Conservation (phyloP, 495 filamentous ascomycete genomes). For the Xylona heveae region DNA sequence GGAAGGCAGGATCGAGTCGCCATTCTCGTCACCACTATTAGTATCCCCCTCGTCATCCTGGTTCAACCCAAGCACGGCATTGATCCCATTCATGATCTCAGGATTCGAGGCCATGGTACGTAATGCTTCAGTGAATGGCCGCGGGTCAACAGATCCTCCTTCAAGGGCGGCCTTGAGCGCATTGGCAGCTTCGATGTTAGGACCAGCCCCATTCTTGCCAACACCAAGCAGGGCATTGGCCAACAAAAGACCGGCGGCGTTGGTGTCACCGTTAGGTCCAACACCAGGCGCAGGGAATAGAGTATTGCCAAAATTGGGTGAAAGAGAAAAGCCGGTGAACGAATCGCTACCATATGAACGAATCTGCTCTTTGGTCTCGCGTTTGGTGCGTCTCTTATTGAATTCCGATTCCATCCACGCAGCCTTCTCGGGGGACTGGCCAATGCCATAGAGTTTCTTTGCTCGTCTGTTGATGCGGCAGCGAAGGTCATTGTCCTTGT, state of each 20-base stretch:
- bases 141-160: constrained; percentile 4
- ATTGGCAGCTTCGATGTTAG: constrained; percentile 4
- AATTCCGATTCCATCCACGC: constrained; percentile 16
- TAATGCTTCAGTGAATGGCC: constrained; percentile 7
- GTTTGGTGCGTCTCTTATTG: constrained; percentile 12
- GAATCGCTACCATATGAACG: not conserved
- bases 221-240: constrained; percentile 6
- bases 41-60: constrained; percentile 4
- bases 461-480: constrained; percentile 18
- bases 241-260: constrained; percentile 6
- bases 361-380: constrained; percentile 9
- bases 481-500: constrained; percentile 18
- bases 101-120: constrained; percentile 7
- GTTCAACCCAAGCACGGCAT: constrained; percentile 3
- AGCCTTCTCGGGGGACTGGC: constrained; percentile 8
- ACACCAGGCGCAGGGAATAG: constrained; percentile 5
- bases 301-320: constrained; percentile 1
- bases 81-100: constrained; percentile 8
- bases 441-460: constrained; percentile 11
- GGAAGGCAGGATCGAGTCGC: not conserved
- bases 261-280: constrained; percentile 4
- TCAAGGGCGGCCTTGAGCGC: constrained; percentile 7
- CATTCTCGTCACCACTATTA: constrained; percentile 4
- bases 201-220: constrained; percentile 4
- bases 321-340: constrained; percentile 2